Conservation (phyloP, 2,329 filamentous ascomycete species). For the Sporothrix pallida region DNA sequence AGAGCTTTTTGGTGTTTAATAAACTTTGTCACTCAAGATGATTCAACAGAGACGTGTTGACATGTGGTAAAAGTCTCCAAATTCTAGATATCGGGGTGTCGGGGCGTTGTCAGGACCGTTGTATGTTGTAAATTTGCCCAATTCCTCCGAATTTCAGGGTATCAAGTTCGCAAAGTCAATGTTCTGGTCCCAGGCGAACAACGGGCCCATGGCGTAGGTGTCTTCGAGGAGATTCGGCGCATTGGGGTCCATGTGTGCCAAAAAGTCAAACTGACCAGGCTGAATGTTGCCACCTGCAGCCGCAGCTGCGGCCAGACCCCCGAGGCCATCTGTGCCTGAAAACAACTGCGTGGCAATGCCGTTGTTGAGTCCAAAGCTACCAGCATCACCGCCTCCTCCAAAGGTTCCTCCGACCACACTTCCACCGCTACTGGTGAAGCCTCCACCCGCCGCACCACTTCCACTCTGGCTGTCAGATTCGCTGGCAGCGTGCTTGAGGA, state of each 20-base stretch:
- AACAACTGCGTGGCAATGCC: neutral
- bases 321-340: neutral
- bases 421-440: neutral
- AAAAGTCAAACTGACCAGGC: slow-evolving; percentile 28
- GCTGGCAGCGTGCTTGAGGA: slow-evolving; percentile 29
- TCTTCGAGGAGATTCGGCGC: slow-evolving; percentile 28
- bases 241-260: slow-evolving; percentile 30
- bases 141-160: neutral
- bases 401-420: neutral
- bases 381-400: neutral
- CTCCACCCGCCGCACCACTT: neutral
- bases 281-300: neutral
- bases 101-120: neutral
- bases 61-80: neutral
- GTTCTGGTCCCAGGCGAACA: slow-evolving; percentile 35
- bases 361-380: neutral
- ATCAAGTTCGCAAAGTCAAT: slow-evolving; percentile 31
- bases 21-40: neutral
- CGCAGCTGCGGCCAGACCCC: neutral
- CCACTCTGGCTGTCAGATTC: neutral
- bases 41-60: neutral
- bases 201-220: slow-evolving; percentile 32
- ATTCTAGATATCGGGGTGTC: neutral
- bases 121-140: neutral
- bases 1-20: neutral